Conservation (phyloP, 2,329 filamentous ascomycete genomes). For the Dissoconium aciculare region DNA sequence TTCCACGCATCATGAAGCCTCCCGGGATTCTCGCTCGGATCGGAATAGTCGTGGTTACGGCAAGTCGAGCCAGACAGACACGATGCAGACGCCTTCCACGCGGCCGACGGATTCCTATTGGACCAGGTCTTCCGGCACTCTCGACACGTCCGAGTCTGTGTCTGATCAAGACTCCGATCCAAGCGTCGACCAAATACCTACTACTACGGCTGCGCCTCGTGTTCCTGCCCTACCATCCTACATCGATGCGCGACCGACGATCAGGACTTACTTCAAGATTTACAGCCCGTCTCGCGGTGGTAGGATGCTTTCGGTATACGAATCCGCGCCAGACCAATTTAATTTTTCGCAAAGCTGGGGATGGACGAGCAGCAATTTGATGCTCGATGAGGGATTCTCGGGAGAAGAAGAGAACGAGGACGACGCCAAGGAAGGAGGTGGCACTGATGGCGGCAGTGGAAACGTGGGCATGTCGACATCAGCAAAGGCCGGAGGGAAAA, state of each 20-base stretch:
- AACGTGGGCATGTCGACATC: conserved; percentile 8
- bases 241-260: conserved; percentile 40
- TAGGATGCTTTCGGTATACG: conserved; percentile 43
- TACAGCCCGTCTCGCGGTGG: conserved; percentile 45
- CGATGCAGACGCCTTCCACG: conserved; percentile 2
- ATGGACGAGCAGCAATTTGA: conserved; percentile 46
- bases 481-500: too few species aligned
- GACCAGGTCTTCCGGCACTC: too few species aligned
- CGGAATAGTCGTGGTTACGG: conserved; percentile 15
- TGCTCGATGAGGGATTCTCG: conserved; percentile 35
- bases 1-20: too few species aligned
- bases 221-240: conserved; percentile 38
- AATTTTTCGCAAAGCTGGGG: conserved; percentile 48
- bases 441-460: conserved; percentile 16
- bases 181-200: conserved; percentile 10
- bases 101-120: not conserved
- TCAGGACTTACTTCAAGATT: conserved; percentile 48
- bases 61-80: conserved; percentile 17
- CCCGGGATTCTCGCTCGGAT: too few species aligned
- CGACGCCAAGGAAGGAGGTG: conserved; percentile 15
- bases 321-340: conserved; percentile 42
- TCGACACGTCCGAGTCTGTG: conserved; percentile 4
- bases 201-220: conserved; percentile 14
- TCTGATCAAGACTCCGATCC: conserved; percentile 16
- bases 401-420: conserved; percentile 24